These are phyloP conservation scores for Trichoderma koningiopsis DNA, from an alignment of 2,329 filamentous ascomycete genomes.

Conservation along the genomic window DNA sequence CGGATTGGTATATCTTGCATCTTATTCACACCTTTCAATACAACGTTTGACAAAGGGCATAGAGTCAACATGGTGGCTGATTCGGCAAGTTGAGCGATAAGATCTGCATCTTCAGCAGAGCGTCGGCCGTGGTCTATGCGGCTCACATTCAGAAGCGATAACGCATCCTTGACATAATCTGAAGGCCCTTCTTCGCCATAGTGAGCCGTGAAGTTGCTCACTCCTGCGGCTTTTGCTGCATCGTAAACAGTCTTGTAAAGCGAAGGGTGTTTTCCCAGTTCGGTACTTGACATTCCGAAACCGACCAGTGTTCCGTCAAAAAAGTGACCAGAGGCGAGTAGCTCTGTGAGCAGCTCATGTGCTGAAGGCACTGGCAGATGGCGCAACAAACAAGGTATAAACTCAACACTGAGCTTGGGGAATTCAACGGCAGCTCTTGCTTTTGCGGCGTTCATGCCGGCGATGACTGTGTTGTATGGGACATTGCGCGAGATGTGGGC, in stretches of 20 bases:
- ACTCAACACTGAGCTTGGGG: constrained; percentile 60
- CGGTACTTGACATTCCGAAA: constrained; percentile 69
- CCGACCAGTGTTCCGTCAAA: constrained; percentile 57
- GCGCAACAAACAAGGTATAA: constrained; percentile 73
- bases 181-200: constrained; percentile 75
- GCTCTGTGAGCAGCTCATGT: constrained; percentile 39
- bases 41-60: constrained; percentile 74
- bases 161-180: constrained; percentile 63
- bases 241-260: constrained; percentile 65
- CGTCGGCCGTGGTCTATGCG: constrained; percentile 77
- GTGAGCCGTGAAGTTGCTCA: constrained; percentile 69
- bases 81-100: constrained; percentile 60
- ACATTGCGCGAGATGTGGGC: constrained; percentile 68
- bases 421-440: constrained; percentile 61
- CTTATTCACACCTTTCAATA: constrained; percentile 33
- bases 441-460: constrained; percentile 64
- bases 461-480: constrained; percentile 62
- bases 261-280: constrained; percentile 57
- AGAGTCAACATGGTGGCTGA: constrained; percentile 66
- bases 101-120: constrained; percentile 59
- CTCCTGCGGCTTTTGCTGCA: constrained; percentile 49
- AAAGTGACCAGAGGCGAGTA: constrained; percentile 47
- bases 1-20: constrained; percentile 56
- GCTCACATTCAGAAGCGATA: constrained; percentile 62
- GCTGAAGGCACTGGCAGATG: constrained; percentile 67